phyloP scores from a whole-genome alignment of 306 rosid genomes.

The Oxytropis ochrocephala region DNA sequence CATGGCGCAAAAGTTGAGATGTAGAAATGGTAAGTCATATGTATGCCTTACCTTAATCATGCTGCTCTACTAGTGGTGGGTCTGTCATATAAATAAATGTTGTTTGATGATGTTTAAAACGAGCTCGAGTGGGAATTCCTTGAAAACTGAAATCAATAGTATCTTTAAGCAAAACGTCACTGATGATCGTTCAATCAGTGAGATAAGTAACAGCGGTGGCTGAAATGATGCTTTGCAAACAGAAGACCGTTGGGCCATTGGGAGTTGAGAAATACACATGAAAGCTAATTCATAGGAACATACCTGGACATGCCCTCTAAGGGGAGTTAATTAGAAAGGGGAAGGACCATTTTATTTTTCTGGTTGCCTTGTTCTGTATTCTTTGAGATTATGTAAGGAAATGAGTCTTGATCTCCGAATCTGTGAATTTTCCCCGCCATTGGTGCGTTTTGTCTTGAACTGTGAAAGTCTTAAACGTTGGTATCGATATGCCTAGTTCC shows the following conservation, averaged over 20 bases:
- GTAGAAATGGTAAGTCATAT: background rate
- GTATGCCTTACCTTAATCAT: background rate
- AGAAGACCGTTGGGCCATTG: background rate
- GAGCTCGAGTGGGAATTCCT: background rate
- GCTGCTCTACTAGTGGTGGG: constrained; percentile 10
- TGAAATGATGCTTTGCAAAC: constrained; percentile 8
- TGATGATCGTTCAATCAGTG: constrained; percentile 4
- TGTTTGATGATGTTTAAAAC: background rate
- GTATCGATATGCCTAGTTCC: too few relatives aligned
- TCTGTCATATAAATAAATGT: background rate
- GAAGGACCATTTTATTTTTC: background rate
- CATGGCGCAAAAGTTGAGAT: background rate
- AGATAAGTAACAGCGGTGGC: constrained; percentile 17
- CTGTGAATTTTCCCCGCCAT: background rate
- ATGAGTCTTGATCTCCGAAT: background rate
- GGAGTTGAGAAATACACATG: background rate
- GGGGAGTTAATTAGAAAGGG: too few relatives aligned
- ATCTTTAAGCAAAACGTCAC: background rate
- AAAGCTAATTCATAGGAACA: background rate
- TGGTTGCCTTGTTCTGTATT: background rate
- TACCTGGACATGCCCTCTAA: background rate
- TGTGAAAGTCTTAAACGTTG: too few relatives aligned
- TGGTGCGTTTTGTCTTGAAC: background rate
- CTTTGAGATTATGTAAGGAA: background rate
- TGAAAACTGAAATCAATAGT: background rate